A percentile compares a stretch with the other conserved stretches of the same genome.
Evolutionary conservation across 345 rosid species (phyloP).

Genomic region (Bruguiera parviflora): DNA sequence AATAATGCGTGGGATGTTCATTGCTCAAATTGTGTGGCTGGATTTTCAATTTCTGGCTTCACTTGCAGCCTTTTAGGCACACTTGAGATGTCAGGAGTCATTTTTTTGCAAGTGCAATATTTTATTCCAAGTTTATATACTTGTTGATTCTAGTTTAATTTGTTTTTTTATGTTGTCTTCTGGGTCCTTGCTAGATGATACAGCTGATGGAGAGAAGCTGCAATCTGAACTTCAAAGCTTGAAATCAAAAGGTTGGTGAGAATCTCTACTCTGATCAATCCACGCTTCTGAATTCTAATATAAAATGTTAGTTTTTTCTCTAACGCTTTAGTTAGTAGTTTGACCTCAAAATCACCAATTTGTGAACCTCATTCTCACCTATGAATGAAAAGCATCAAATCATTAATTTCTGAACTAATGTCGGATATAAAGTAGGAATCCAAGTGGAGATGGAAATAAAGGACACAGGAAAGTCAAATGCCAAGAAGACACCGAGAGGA

Average conservation of each 20-base stretch:
- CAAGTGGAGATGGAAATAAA: conserved; percentile 77
- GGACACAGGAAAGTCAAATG: conserved; percentile 43
- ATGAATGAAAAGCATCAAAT: not conserved
- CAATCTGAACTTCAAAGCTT: conserved; percentile 63
- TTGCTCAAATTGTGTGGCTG: too few relatives aligned
- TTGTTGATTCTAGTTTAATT: not conserved
- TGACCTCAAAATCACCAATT: not conserved
- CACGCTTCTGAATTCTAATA: not conserved
- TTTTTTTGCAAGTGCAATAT: too few relatives aligned
- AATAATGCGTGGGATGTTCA: too few relatives aligned
- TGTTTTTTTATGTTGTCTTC: not conserved
- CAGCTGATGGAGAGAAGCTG: conserved; percentile 54
- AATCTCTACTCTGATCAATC: not conserved
- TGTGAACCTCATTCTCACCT: not conserved
- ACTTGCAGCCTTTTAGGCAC: too few relatives aligned
- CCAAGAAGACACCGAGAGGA: conserved; percentile 38
- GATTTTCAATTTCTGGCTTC: too few relatives aligned
- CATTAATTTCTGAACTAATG: not conserved
- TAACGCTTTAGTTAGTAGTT: not conserved
- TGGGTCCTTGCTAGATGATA: conserved; percentile 37
- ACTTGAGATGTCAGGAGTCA: too few relatives aligned
- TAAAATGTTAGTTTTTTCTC: not conserved
- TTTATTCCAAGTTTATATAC: too few relatives aligned
- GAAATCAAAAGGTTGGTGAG: conserved; percentile 61
- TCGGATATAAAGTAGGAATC: conserved; percentile 41